phyloP scores from a whole-genome alignment of 805 yeast species.

The Saccharomycopsis fermentans region DNA sequence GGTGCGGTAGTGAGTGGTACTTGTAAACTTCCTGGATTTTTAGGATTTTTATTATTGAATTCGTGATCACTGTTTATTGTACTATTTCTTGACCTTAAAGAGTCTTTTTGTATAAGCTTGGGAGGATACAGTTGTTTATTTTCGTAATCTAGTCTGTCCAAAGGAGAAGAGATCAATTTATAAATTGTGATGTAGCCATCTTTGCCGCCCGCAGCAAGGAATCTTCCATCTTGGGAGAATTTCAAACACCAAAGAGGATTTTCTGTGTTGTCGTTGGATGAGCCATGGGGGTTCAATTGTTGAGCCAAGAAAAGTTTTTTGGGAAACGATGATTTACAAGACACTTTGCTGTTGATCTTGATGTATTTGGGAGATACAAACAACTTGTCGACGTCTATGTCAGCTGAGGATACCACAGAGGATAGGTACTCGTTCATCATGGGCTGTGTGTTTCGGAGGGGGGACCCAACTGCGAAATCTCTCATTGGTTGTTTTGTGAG shows the following conservation, averaged over 20 bases:
- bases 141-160: conserved; percentile 47
- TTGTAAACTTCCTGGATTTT: background rate
- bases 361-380: conserved; percentile 17
- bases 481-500: background rate
- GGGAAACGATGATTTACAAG: background rate
- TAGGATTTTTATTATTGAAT: background rate
- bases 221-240: conserved; percentile 74
- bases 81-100: background rate
- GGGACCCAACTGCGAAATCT: background rate
- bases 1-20: conserved; percentile 3
- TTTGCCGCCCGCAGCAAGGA: conserved; percentile 75
- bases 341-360: conserved; percentile 3
- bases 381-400: conserved; percentile 12
- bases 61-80: background rate
- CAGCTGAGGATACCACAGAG: background rate
- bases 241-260: conserved; percentile 61
- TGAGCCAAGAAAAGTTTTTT: conserved; percentile 17
- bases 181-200: conserved; percentile 61
- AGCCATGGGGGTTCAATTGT: conserved; percentile 7
- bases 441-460: background rate
- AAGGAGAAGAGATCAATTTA: conserved; percentile 68
- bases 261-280: background rate
- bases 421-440: background rate
- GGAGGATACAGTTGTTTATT: background rate
- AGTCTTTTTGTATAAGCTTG: background rate